phyloP scores from a whole-genome alignment of 768 basidiomycete species.

The Inosperma sp. region DNA sequence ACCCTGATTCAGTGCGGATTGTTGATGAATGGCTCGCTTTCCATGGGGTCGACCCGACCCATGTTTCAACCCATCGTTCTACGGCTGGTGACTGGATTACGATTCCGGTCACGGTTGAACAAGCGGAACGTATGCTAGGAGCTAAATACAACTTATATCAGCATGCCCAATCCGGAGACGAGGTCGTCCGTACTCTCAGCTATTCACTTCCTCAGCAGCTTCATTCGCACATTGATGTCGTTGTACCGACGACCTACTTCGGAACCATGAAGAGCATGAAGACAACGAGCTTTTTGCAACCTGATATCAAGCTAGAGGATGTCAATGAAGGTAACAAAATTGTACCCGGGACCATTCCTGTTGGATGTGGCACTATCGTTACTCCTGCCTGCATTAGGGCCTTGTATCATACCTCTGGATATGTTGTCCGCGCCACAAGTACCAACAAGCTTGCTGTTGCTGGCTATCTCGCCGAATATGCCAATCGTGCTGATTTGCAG shows the following conservation, averaged over 20 bases:
- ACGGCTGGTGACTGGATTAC: too few relatives aligned
- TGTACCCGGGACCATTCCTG: conserved; percentile 32
- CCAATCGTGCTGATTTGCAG: conserved; percentile 54
- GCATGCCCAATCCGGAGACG: conserved; percentile 44
- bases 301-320: conserved; percentile 43
- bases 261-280: conserved; percentile 51
- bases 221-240: conserved; percentile 50
- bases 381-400: conserved; percentile 57
- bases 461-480: conserved; percentile 55
- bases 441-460: conserved; percentile 55
- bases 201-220: conserved; percentile 56
- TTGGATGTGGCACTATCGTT: conserved; percentile 41
- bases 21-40: conserved; percentile 54
- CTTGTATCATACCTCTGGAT: conserved; percentile 51
- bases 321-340: conserved; percentile 21
- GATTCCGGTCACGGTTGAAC: too few relatives aligned
- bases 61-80: too few relatives aligned
- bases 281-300: conserved; percentile 50
- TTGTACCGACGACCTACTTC: conserved; percentile 65
- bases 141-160: conserved; percentile 56
- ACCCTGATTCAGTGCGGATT: conserved; percentile 42
- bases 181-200: conserved; percentile 50
- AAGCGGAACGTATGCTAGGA: conserved; percentile 57
- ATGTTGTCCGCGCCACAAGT: conserved; percentile 38
- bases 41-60: conserved; percentile 43